These are phyloP conservation scores for Penicillium sp. DNA, from an alignment of 2,329 filamentous ascomycete genomes.

Conservation along the genomic window DNA sequence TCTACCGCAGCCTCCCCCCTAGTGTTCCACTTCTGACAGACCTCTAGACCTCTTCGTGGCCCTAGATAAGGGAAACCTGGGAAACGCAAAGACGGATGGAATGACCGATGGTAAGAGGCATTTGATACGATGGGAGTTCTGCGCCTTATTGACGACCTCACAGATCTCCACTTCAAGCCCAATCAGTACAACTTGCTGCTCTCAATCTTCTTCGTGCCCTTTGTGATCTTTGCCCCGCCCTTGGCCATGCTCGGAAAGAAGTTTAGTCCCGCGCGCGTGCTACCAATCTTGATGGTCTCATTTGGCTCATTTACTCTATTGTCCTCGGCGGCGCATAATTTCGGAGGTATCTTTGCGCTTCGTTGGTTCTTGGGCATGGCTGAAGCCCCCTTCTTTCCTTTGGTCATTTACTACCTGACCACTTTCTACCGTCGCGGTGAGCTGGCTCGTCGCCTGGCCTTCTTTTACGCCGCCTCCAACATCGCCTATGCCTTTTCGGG, in stretches of 20 bases:
- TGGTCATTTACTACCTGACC: slow-evolving; percentile 64
- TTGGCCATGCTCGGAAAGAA: slow-evolving; percentile 67
- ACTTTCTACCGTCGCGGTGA: slow-evolving; percentile 71
- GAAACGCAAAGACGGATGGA: slow-evolving; percentile 58
- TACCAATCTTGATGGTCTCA: slow-evolving; percentile 66
- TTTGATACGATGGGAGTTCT: not conserved
- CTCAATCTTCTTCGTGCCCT: slow-evolving; percentile 72
- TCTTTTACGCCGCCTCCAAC: slow-evolving; percentile 74
- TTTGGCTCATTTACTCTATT: slow-evolving; percentile 67
- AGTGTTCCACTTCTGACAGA: not conserved
- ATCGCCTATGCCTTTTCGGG: slow-evolving; percentile 68
- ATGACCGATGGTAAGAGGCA: slow-evolving; percentile 38
- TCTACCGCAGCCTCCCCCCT: not conserved
- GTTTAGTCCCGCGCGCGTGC: slow-evolving; percentile 61
- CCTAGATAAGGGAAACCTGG: slow-evolving; percentile 51
- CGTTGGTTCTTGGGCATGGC: slow-evolving; percentile 69
- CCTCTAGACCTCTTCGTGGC: slow-evolving; percentile 54
- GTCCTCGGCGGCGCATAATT: slow-evolving; percentile 56
- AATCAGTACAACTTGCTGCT: slow-evolving; percentile 69
- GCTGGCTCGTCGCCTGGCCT: slow-evolving; percentile 65
- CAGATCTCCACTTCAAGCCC: slow-evolving; percentile 55
- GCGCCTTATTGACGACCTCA: slow-evolving; percentile 5
- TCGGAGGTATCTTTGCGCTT: slow-evolving; percentile 63
- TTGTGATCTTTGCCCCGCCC: slow-evolving; percentile 67
- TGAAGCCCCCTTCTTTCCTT: slow-evolving; percentile 67